Evolutionary conservation across 2,329 filamentous ascomycete genomes (phyloP).

Genomic region (Huntiella abstrusa): DNA sequence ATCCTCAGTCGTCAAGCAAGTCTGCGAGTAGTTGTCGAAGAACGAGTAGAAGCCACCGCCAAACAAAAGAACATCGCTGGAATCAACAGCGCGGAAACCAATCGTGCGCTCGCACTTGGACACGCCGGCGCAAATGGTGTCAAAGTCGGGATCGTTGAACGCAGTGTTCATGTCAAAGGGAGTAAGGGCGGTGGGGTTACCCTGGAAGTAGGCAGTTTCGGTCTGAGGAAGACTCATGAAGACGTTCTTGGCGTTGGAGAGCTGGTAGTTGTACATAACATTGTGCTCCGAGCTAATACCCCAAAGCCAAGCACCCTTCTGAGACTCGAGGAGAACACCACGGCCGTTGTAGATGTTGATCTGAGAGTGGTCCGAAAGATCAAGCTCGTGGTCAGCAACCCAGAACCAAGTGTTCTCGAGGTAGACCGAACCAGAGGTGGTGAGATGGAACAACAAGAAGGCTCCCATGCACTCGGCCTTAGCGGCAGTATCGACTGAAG

Average conservation of each 20-base stretch:
- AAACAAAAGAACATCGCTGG: conserved; percentile 47
- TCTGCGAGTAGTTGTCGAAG: conserved; percentile 64
- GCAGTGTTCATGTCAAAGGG: conserved; percentile 41
- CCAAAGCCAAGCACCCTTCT: conserved; percentile 61
- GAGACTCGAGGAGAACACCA: conserved; percentile 60
- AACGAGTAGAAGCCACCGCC: conserved; percentile 65
- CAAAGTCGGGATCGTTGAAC: conserved; percentile 53
- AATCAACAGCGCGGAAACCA: conserved; percentile 54
- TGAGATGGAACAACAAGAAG: conserved; percentile 51
- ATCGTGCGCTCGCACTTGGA: conserved; percentile 49
- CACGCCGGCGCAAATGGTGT: conserved; percentile 26
- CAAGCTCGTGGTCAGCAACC: conserved; percentile 81
- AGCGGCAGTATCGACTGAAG: conserved; percentile 38
- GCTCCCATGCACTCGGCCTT: conserved; percentile 54
- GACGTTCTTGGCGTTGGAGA: conserved; percentile 57
- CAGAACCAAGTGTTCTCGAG: conserved; percentile 84
- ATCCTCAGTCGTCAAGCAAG: conserved; percentile 44
- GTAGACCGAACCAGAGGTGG: conserved; percentile 46
- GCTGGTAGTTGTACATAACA: conserved; percentile 67
- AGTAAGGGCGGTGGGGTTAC: conserved; percentile 53
- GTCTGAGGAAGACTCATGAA: conserved; percentile 75
- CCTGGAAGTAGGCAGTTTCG: conserved; percentile 77
- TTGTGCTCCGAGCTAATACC: conserved; percentile 52
- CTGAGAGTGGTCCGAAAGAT: conserved; percentile 52
- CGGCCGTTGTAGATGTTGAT: conserved; percentile 80